Conservation (phyloP, 352 stramenopile species). For the Pythium myriotylum region DNA sequence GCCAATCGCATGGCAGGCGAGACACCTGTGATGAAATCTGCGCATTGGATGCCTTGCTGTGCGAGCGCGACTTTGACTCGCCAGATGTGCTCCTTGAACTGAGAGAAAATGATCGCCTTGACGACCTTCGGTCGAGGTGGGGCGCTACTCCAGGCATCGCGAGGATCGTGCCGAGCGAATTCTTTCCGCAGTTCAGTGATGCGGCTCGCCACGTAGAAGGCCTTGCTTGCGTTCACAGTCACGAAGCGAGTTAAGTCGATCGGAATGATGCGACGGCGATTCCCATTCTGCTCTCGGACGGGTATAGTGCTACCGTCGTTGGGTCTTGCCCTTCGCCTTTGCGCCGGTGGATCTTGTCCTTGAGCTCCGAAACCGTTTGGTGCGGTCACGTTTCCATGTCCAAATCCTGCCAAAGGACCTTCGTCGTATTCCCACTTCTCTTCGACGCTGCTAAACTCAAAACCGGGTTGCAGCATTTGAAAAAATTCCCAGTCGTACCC, state of each 20-base stretch:
- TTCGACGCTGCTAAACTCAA: conserved; percentile 59
- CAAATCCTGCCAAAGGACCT: background rate
- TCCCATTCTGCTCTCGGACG: conserved; percentile 24
- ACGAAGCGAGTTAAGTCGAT: conserved; percentile 38
- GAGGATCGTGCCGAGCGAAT: conserved; percentile 20
- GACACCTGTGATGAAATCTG: conserved; percentile 66
- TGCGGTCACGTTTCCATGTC: background rate
- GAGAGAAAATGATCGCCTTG: conserved; percentile 85
- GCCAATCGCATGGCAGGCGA: conserved; percentile 50
- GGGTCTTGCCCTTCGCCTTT: conserved; percentile 2
- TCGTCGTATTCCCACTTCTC: conserved; percentile 33
- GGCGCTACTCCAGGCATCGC: background rate
- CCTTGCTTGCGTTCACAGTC: conserved; percentile 69
- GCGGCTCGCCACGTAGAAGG: conserved; percentile 65
- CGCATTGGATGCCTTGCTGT: conserved; percentile 63
- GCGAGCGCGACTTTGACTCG: conserved; percentile 67
- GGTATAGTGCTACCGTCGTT: conserved; percentile 24
- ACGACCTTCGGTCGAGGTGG: conserved; percentile 32
- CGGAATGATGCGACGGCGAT: conserved; percentile 16
- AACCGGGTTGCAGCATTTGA: conserved; percentile 84
- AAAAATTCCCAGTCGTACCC: conserved; percentile 89
- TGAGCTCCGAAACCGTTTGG: background rate
- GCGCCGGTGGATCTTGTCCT: background rate
- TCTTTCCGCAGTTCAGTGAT: conserved; percentile 67
- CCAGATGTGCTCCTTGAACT: conserved; percentile 85